Percentiles rank a stretch among this genome's conserved stretches.
phyloP scores from a whole-genome alignment of 306 rosid species.

The Crotalaria pallida region DNA sequence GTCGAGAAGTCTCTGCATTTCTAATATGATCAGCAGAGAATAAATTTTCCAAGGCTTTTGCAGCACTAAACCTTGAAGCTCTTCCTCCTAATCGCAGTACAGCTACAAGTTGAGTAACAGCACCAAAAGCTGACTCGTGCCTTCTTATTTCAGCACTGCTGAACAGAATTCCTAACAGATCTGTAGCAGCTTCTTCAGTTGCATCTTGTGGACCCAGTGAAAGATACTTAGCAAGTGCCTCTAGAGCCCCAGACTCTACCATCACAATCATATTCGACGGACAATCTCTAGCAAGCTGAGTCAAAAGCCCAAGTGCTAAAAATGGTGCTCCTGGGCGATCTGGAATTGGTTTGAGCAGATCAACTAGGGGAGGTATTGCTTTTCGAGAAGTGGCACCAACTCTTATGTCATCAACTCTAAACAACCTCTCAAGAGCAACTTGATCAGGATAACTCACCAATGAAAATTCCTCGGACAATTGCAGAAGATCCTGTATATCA shows the following conservation, averaged over 20 bases:
- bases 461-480: conserved; percentile 80
- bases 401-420: conserved; percentile 97
- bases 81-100: conserved; percentile 97
- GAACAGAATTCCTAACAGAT: conserved; percentile 85
- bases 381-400: conserved; percentile 96
- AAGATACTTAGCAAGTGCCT: conserved; percentile 89
- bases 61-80: conserved; percentile 92
- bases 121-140: conserved; percentile 91
- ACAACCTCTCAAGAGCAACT: conserved; percentile 91
- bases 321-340: conserved; percentile 98
- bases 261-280: conserved; percentile 81
- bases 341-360: conserved; percentile 96
- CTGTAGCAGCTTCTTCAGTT: conserved; percentile 98
- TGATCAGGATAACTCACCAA: conserved; percentile 87
- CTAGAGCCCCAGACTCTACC: conserved; percentile 97
- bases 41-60: conserved; percentile 91
- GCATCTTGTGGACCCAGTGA: conserved; percentile 98
- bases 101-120: conserved; percentile 96
- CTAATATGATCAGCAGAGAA: conserved; percentile 92
- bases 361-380: conserved; percentile 97
- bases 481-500: conserved; percentile 81
- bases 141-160: conserved; percentile 89
- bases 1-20: conserved; percentile 87
- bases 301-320: conserved; percentile 83
- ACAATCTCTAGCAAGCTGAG: conserved; percentile 86